phyloP scores from a whole-genome alignment of 2,329 filamentous ascomycete genomes.

The Penicillium sp. region DNA sequence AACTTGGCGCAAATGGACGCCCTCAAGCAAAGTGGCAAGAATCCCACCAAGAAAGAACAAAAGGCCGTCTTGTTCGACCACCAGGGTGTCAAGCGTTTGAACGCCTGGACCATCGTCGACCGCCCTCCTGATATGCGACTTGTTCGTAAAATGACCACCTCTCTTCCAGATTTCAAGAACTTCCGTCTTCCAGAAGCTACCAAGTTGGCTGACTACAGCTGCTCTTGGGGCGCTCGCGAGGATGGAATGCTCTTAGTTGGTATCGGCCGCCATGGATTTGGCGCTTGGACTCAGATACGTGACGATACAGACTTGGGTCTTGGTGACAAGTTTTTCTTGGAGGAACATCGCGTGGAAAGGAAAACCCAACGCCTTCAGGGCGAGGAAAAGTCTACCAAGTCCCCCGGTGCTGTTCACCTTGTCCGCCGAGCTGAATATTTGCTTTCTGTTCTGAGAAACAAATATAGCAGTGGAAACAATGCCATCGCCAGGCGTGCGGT shows the following conservation, averaged over 20 bases:
- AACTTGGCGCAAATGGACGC: conserved; percentile 65
- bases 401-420: conserved; percentile 94
- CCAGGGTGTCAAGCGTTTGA: conserved; percentile 88
- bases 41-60: conserved; percentile 92
- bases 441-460: conserved; percentile 89
- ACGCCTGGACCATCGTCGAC: conserved; percentile 92
- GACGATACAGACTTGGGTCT: conserved; percentile 87
- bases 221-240: conserved; percentile 87
- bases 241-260: conserved; percentile 97
- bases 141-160: conserved; percentile 71
- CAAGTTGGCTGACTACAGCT: conserved; percentile 88
- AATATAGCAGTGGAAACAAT: conserved; percentile 65
- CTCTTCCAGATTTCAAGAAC: conserved; percentile 66
- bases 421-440: conserved; percentile 94
- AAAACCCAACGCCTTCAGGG: conserved; percentile 81
- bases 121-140: conserved; percentile 86
- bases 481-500: conserved; percentile 73
- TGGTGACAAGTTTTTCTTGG: conserved; percentile 88
- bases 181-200: conserved; percentile 90
- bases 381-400: conserved; percentile 63
- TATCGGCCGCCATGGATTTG: conserved; percentile 90
- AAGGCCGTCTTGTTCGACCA: conserved; percentile 97
- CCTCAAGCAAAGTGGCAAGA: conserved; percentile 73
- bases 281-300: conserved; percentile 90
- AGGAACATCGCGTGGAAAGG: conserved; percentile 97